Percentiles rank a stretch among this genome's conserved stretches.
phyloP scores from a whole-genome alignment of 192 early-diverging fungal species.

The Mortierella antarctica region DNA sequence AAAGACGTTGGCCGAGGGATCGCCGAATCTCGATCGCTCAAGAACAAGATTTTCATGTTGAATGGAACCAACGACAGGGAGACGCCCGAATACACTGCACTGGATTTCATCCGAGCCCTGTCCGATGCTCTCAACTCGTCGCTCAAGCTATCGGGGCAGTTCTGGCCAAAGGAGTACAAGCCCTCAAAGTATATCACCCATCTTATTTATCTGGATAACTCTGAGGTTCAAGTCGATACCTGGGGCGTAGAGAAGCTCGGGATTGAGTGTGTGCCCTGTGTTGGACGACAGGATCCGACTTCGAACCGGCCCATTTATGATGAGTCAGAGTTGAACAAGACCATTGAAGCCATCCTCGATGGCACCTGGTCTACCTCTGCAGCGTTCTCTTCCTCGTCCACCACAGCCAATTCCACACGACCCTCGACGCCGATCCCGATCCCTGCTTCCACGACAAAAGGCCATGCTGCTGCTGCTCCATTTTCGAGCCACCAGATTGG shows the following conservation, averaged over 20 bases:
- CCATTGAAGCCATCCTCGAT: slow-evolving; percentile 42
- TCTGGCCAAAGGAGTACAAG: slow-evolving; percentile 46
- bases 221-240: slow-evolving; percentile 60
- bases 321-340: slow-evolving; percentile 25
- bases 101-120: slow-evolving; percentile 78
- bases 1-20: slow-evolving; percentile 73
- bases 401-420: slow-evolving; percentile 37
- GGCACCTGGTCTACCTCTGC: slow-evolving; percentile 20
- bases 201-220: slow-evolving; percentile 63
- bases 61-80: slow-evolving; percentile 78
- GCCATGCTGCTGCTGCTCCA: background rate
- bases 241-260: slow-evolving; percentile 56
- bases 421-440: slow-evolving; percentile 14
- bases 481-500: background rate
- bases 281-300: slow-evolving; percentile 19
- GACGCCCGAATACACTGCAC: slow-evolving; percentile 73
- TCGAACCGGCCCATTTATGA: slow-evolving; percentile 49
- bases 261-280: slow-evolving; percentile 56
- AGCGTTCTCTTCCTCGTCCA: slow-evolving; percentile 10
- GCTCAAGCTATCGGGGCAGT: slow-evolving; percentile 43
- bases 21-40: slow-evolving; percentile 59
- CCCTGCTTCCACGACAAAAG: background rate
- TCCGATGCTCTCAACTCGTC: slow-evolving; percentile 71
- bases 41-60: slow-evolving; percentile 74
- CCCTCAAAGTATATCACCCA: slow-evolving; percentile 60